Base-by-base conservation (phyloP, 208 protist genomes). In the Leishmania mexicana region DNA sequence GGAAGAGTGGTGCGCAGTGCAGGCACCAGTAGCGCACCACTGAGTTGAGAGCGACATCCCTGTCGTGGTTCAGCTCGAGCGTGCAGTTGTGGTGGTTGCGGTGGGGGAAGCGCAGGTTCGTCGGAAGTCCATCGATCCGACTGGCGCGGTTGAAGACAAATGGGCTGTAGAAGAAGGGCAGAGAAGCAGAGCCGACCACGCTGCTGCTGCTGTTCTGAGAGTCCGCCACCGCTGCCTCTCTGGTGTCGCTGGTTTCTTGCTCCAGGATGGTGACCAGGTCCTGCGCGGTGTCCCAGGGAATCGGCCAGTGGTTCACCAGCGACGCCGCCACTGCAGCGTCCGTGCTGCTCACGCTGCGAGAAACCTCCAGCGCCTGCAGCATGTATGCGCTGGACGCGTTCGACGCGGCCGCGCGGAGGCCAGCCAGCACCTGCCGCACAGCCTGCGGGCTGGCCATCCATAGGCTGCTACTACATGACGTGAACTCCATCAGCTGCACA, bases 11-110 rank as follows among this genome's bases (percentile, higher is more conserved):
- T 45, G 87, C 75, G 81, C 94, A 97, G 68, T 83, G 71, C 28
- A 96, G 38, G 76, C 89, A 94, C 89, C 90, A 95, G 87, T 95
- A 97, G 62, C 86, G 85, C 45, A 92, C 88, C 42, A 79, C 57
- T 42, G 58, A 89, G 54, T 84, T 60, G 7, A 88, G 53, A 42
- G 81, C 60, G 35, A 70, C 67, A 73, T 92, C 88, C 31, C 75
- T 60, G 65, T 91, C 87, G 47, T 78, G 78, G 65, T 87, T 85
- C 62, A 95, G 88, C 67, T 85, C 74, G 53, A 95, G 73, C n/a
- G 76, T 83, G 79, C 90, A 95, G 79, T 87, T 83, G 64, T 91
- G 81, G n/a, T 47, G 76, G 74, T 93, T 94, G 54, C 71, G 79
- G 54, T 88, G 75, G 2, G 81, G 71, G 17, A 47, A 58, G 49